Base-by-base conservation (phyloP, 2,329 filamentous ascomycete genomes). In the Bertia moriformis region DNA sequence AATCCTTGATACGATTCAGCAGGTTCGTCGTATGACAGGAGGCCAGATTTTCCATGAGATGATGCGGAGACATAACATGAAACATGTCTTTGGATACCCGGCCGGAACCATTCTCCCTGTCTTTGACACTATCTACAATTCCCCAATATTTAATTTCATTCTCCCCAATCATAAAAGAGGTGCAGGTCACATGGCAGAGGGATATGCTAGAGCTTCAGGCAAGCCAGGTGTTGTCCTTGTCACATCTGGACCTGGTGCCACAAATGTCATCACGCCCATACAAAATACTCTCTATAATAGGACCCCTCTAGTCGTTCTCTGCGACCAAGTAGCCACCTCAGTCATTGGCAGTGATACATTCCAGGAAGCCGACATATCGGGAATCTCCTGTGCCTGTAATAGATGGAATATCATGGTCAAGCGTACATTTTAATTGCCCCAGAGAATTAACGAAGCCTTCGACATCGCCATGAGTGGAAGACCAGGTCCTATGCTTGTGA, bases 351-450 rank as follows among this genome's bases (percentile, higher is more conserved):
- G 83, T 45, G 89, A 96, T 58, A 86, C 87, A 41, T 96, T 96
- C 71, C 91, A 98, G 59, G 91, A 96, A 63, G 88, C 87, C 43
- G 91, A 98, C 55, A 79, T 93, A 24, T 69, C 95, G 42, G 89
- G 89, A 48, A 96, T 98, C 58, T 93, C 86, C 20, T 75, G 89
- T 52, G 79, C 88, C 15, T 95, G 88, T 70, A 95, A 88, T 49
- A 96, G 96, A 67, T 98, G 91, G 91, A 96, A 96, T 52, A 86
- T 93, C 43, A 93, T 96, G 87, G 86, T 95, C 38, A 95, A 93
- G 72, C 89, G 81, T 58, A 78, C 94, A 40, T 87, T 85, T 38
- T 91, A 98, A 62, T 70, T 98, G 41, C 91, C 91, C 38, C 77
- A 84, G 51, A 75, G 89, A 47, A 96, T 96, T 55, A 94, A 95